Evolutionary conservation across 2,329 filamentous ascomycete species (phyloP).

Genomic region (Fusarium subglutinans): DNA sequence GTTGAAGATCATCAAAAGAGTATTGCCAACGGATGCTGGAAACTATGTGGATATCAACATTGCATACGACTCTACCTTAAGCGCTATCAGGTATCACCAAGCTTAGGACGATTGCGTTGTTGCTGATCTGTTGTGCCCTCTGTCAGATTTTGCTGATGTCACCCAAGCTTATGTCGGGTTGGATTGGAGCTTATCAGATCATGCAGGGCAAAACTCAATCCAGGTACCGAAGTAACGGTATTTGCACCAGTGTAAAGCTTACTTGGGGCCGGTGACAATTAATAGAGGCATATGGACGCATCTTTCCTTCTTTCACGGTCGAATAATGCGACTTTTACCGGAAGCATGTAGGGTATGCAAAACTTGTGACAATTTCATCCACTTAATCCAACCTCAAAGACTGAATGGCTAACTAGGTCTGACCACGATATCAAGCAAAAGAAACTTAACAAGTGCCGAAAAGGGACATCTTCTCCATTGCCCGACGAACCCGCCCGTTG

Average conservation of each 20-base stretch:
- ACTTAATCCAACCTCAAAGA: neutral
- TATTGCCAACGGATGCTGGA: neutral
- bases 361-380: neutral
- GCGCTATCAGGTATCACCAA: too few species aligned
- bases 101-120: rapidly evolving
- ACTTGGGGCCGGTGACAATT: rapidly evolving
- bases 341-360: neutral
- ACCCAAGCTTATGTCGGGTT: rapidly evolving
- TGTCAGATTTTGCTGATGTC: neutral
- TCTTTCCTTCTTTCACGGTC: rapidly evolving
- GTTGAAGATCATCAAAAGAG: rapidly evolving
- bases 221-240: neutral
- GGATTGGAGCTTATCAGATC: neutral
- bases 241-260: rapidly evolving
- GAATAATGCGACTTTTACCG: rapidly evolving
- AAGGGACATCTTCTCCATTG: neutral
- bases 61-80: too few species aligned
- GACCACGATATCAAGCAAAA: too few species aligned
- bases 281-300: rapidly evolving
- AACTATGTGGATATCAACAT: neutral
- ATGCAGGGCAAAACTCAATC: neutral
- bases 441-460: neutral
- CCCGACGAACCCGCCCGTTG: neutral
- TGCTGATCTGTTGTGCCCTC: too few species aligned
- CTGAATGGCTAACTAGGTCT: too few species aligned